phyloP scores from a whole-genome alignment of 2,329 filamentous ascomycete genomes.

The Macroventuria anomochaeta region DNA sequence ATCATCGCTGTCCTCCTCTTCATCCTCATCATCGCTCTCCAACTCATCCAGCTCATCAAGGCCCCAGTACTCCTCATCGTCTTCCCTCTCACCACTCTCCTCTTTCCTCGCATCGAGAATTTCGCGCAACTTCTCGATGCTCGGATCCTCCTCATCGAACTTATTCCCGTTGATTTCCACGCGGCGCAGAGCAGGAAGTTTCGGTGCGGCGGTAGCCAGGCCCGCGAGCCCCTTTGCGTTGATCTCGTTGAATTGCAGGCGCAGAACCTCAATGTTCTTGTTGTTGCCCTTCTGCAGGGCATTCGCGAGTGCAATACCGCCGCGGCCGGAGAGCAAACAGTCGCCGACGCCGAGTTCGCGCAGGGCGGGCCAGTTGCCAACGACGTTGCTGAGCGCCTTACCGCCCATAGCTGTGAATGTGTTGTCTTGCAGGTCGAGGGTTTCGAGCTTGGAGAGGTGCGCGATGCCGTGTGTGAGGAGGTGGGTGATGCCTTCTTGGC shows the following conservation, averaged over 20 bases:
- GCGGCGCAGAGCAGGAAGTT: constrained; percentile 78
- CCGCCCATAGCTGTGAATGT: constrained; percentile 88
- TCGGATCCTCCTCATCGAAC: constrained; percentile 83
- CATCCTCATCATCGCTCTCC: constrained; percentile 85
- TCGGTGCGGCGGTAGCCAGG: constrained; percentile 68
- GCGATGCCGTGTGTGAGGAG: constrained; percentile 80
- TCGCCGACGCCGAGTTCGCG: constrained; percentile 88
- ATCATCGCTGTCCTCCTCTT: constrained; percentile 71
- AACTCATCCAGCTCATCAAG: constrained; percentile 75
- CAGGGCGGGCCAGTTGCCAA: constrained; percentile 75
- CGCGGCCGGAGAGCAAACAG: constrained; percentile 80
- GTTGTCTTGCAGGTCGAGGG: constrained; percentile 95
- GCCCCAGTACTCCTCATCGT: constrained; percentile 59
- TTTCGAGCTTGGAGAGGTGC: constrained; percentile 70
- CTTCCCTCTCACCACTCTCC: constrained; percentile 55
- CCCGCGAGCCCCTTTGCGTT: constrained; percentile 75
- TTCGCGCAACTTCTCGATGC: constrained; percentile 70
- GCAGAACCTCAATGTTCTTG: constrained; percentile 76
- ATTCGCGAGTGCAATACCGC: constrained; percentile 73
- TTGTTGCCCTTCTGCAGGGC: constrained; percentile 80
- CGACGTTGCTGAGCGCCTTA: constrained; percentile 75
- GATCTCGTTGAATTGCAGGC: constrained; percentile 95
- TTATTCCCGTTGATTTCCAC: constrained; percentile 97
- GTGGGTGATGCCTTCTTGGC: constrained; percentile 87
- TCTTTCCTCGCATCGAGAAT: constrained; percentile 78